phyloP scores from a whole-genome alignment of 176 grass and related monocot genomes.

The Saccharum officinarum region DNA sequence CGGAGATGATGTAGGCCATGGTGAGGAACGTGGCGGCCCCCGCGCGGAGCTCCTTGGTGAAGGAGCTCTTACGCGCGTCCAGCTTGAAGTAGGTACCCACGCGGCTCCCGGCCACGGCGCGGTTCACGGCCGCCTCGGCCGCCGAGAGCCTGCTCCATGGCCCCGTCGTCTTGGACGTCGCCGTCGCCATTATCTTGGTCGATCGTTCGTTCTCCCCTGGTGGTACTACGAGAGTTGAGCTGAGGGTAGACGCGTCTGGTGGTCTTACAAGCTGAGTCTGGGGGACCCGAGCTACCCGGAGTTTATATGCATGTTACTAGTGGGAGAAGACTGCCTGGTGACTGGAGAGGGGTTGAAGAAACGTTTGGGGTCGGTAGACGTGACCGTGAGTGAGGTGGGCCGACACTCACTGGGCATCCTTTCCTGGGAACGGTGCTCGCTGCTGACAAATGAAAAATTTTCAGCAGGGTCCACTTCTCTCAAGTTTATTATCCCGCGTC shows the following conservation, averaged over 20 bases:
- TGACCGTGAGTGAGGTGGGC: neutral
- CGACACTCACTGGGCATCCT: neutral
- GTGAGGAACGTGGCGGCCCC: slow-evolving; percentile 69
- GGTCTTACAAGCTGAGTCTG: neutral
- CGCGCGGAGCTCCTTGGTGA: slow-evolving; percentile 66
- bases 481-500: neutral
- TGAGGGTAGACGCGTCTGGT: neutral
- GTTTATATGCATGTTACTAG: neutral
- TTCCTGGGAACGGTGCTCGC: slow-evolving; percentile 1
- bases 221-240: too few species aligned
- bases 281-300: too few species aligned
- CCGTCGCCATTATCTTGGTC: neutral
- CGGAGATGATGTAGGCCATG: slow-evolving; percentile 73
- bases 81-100: slow-evolving; percentile 65
- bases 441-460: neutral
- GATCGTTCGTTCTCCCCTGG: neutral
- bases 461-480: slow-evolving; percentile 29
- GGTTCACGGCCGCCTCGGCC: slow-evolving; percentile 47
- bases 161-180: neutral
- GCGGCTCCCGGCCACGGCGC: slow-evolving; percentile 29
- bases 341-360: neutral
- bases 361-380: neutral
- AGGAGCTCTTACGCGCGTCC: slow-evolving; percentile 60
- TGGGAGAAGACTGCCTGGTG: too few species aligned
- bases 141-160: slow-evolving; percentile 28